Base-by-base conservation (phyloP, 2,329 filamentous ascomycete genomes). In the Penicillium freii region DNA sequence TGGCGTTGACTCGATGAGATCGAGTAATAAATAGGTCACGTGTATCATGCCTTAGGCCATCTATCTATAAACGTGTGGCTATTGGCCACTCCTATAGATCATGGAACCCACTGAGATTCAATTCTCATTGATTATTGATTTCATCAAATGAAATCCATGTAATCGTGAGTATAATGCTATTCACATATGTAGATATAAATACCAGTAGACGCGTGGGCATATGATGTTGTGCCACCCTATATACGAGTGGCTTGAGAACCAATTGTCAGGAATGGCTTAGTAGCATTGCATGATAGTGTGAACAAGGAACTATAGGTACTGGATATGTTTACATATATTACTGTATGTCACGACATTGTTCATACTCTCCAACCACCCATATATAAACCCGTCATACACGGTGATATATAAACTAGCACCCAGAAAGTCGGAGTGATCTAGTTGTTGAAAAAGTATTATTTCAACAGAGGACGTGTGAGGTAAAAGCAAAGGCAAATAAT, bases 1-100 rank as follows among this genome's bases (percentile, higher is more conserved):
- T 47, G 27, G 29, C 44, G 62, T 56, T 72, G 70, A 73, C 71
- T 72, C 71, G 70, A 73, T 73, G 57, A 29, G 59, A 72, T 73
- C 71, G 67, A 72, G 71, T 73, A 72, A 72, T 67, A 36, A 8
- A 40, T 54, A 48, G 11, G 5, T 51, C 49, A 51, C 48, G 38
- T 51, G 48, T 23, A 15, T 17, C 0, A 2, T 15, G 44, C 27
- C 44, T 46, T n/a, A 44, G 42, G 42, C 42, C 5, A 25, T 13
- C 5, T 2, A 31, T 31, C 5, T 31, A 33, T 33, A 33, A 13
- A 33, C 5, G 3, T 17, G 15, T 17, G 15, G 6, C 6, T 15
- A 15, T 36, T 36, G 43, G 43, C 17, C 1, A 17, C 10, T 15
- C 11, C 19, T 40, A 42, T 42, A 42, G 39, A 25, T 39, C 9